A percentile compares a stretch with the other conserved stretches of the same genome.
Conservation (phyloP, 192 early-diverging fungal species). For the Gonapodya prolifera region DNA sequence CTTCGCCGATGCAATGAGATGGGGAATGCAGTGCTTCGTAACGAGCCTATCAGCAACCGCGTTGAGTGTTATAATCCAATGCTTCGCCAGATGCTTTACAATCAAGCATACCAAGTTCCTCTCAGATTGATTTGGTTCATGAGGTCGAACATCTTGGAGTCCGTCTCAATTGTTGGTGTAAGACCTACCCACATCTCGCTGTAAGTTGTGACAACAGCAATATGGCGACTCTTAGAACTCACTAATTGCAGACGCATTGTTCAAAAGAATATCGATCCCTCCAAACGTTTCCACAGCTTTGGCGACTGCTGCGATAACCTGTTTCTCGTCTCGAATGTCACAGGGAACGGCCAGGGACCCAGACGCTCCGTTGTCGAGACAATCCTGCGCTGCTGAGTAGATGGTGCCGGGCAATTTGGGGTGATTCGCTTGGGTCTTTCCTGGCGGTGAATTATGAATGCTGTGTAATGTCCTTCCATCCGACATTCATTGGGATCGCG, state of each 20-base stretch:
- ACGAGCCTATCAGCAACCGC: constrained; percentile 55
- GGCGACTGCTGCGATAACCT: constrained; percentile 52
- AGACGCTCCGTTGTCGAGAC: constrained; percentile 34
- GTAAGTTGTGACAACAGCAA: too few relatives aligned
- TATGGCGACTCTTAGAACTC: too few relatives aligned
- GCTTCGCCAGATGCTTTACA: neutral
- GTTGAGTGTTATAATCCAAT: neutral
- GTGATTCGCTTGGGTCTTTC: constrained; percentile 57
- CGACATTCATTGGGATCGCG: too few relatives aligned
- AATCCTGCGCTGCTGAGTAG: constrained; percentile 46
- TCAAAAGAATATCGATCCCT: constrained; percentile 50
- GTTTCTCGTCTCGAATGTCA: constrained; percentile 70
- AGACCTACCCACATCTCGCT: too few relatives aligned
- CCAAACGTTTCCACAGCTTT: constrained; percentile 32
- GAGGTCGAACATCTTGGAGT: constrained; percentile 23
- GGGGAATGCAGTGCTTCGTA: constrained; percentile 52
- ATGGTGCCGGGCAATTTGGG: constrained; percentile 77
- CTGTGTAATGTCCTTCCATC: too few relatives aligned
- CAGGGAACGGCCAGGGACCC: constrained; percentile 62
- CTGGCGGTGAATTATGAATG: too few relatives aligned
- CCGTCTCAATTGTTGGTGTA: constrained; percentile 26
- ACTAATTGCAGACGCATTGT: constrained; percentile 63
- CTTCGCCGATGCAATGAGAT: constrained; percentile 46
- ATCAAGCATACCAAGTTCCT: constrained; percentile 36
- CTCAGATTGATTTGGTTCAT: constrained; percentile 64